Conservation (phyloP, 2,329 filamentous ascomycete genomes). For the Whalleya microplaca region DNA sequence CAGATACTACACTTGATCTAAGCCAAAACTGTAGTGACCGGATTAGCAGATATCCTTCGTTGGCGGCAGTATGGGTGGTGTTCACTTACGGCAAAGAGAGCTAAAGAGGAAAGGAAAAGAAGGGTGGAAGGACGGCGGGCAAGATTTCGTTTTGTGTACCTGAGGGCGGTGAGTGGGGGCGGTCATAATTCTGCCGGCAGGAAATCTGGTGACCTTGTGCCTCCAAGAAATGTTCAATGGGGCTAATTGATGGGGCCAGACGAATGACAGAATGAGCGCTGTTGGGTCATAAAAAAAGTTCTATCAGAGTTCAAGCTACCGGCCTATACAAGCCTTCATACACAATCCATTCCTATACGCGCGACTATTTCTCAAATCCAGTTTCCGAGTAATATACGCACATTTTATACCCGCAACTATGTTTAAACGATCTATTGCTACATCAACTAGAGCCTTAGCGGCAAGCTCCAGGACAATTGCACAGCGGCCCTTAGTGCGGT, state of each 20-base stretch:
- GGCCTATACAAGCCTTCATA: conserved; percentile 11
- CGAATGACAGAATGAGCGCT: no score
- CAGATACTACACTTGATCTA: conserved; percentile 66
- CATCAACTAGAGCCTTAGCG: conserved; percentile 35
- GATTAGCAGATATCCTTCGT: not conserved
- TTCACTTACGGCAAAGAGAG: conserved; percentile 32
- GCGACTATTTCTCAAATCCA: conserved; percentile 8
- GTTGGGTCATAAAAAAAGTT: not conserved
- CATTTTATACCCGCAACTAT: conserved; percentile 23
- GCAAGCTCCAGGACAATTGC: conserved; percentile 47
- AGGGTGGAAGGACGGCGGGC: conserved; percentile 6
- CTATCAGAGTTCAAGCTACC: conserved; percentile 4
- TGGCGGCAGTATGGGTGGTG: not conserved
- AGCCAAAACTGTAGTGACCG: conserved; percentile 53
- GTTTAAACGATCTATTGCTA: conserved; percentile 36
- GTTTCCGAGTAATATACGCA: not conserved
- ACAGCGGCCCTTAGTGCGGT: conserved; percentile 50
- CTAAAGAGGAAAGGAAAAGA: conserved; percentile 33
- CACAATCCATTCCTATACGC: conserved; percentile 1
- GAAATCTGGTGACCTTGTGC: not conserved
- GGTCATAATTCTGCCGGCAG: conserved; percentile 24
- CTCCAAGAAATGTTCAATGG: not conserved
- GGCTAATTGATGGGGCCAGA: conserved; percentile 8
- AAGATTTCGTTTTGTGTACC: conserved; percentile 16
- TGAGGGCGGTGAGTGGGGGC: conserved; percentile 28